A percentile compares a stretch with the other conserved stretches of the same genome.
phyloP scores from a whole-genome alignment of 371 early-diverging fungal genomes.

The Gilbertella persicaria region DNA sequence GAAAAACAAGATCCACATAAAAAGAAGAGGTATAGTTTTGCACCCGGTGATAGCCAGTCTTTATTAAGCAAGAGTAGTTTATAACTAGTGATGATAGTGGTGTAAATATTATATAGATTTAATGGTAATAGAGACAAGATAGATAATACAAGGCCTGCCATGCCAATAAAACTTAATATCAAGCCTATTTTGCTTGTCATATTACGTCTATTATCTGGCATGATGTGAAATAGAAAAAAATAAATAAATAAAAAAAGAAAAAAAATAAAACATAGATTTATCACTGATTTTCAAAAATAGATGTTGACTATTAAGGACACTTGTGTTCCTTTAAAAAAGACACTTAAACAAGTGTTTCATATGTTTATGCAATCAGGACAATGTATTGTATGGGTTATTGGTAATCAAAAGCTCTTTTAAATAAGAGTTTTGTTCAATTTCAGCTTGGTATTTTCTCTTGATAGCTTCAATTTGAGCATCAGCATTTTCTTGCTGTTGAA shows the following conservation, averaged over 20 bases:
- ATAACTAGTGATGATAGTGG: conserved; percentile 3
- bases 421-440: conserved; percentile 53
- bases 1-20: conserved; percentile 10
- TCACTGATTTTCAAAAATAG: no score
- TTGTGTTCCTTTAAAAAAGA: no score
- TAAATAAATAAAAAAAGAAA: not conserved
- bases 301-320: no score
- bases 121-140: conserved; percentile 25
- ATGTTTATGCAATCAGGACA: no score
- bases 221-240: not conserved
- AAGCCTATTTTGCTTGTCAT: conserved; percentile 11
- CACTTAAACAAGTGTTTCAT: no score
- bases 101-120: conserved; percentile 22
- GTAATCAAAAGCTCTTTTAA: conserved; percentile 27
- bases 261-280: no score
- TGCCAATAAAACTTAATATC: conserved; percentile 24
- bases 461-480: conserved; percentile 36
- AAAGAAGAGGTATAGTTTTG: conserved; percentile 15
- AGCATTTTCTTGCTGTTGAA: conserved; percentile 33
- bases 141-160: conserved; percentile 25
- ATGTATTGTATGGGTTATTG: not conserved
- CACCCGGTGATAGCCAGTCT: conserved; percentile 9
- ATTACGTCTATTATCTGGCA: not conserved
- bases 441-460: conserved; percentile 36
- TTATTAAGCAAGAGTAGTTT: conserved; percentile 11